Conservation (phyloP, 2,329 filamentous ascomycete species). For the Cladosporium sp. region DNA sequence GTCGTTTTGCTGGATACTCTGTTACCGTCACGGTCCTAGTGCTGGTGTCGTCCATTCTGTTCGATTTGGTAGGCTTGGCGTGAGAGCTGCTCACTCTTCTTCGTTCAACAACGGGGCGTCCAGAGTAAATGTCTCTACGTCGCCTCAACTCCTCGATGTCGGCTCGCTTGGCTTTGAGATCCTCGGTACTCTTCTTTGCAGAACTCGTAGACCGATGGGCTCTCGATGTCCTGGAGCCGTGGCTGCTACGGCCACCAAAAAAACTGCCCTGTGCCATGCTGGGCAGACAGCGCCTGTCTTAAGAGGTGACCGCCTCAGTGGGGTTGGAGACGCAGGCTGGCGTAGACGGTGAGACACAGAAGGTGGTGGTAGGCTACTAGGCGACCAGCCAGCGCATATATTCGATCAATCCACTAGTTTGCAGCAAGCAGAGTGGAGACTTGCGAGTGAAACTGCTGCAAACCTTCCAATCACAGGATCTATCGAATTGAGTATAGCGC, state of each 20-base stretch:
- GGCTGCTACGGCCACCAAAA: conserved; percentile 20
- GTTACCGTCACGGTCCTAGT: conserved; percentile 13
- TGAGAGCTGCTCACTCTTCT: conserved; percentile 11
- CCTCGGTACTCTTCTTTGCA: conserved; percentile 15
- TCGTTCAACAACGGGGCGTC: conserved; percentile 28
- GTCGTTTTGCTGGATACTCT: conserved; percentile 11
- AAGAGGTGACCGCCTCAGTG: conserved; percentile 2
- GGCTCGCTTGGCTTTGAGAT: conserved; percentile 24
- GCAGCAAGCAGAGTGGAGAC: too few relatives aligned
- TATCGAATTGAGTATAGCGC: too few relatives aligned
- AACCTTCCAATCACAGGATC: too few relatives aligned
- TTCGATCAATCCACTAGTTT: too few relatives aligned
- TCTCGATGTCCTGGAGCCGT: conserved; percentile 13
- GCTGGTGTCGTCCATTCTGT: conserved; percentile 7
- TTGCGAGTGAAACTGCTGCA: too few relatives aligned
- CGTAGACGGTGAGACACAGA: neutral
- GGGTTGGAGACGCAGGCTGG: conserved; percentile 11
- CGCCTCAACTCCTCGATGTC: conserved; percentile 39
- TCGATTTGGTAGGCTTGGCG: neutral
- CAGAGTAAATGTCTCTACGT: conserved; percentile 36
- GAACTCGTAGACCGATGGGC: conserved; percentile 17
- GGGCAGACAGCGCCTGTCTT: conserved; percentile 1
- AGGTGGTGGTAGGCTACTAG: neutral
- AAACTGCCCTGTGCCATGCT: conserved; percentile 19
- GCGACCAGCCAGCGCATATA: neutral